Evolutionary conservation across 2,329 filamentous ascomycete species (phyloP).

Genomic region (Trichoderma endophyticum): DNA sequence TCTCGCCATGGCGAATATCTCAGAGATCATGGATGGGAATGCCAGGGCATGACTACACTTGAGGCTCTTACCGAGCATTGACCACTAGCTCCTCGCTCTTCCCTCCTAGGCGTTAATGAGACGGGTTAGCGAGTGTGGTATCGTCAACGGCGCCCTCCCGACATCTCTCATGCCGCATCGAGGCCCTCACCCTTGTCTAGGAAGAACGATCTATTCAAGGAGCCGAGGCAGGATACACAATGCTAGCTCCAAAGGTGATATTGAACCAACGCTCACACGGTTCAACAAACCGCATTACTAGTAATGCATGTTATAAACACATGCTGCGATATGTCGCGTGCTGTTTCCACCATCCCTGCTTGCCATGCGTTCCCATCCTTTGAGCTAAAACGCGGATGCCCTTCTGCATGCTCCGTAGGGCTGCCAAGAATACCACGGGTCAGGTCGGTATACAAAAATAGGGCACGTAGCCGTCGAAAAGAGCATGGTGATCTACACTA

Average conservation of each 20-base stretch:
- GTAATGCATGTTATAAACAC: background rate
- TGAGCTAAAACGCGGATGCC: background rate
- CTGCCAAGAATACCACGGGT: slow-evolving; percentile 1
- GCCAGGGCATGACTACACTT: background rate
- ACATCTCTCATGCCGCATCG: background rate
- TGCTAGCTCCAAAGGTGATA: background rate
- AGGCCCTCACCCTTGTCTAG: background rate
- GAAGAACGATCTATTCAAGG: background rate
- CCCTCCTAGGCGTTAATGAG: background rate
- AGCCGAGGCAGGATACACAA: background rate
- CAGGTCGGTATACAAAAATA: background rate
- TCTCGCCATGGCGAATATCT: background rate
- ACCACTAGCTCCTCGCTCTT: background rate
- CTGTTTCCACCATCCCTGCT: background rate
- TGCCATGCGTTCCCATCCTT: slow-evolving; percentile 3
- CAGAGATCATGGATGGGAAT: background rate
- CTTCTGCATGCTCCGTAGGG: slow-evolving; percentile 6
- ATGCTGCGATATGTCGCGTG: background rate
- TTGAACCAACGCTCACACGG: background rate
- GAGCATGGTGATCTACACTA: slow-evolving; percentile 8
- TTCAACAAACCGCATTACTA: background rate
- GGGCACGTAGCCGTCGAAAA: background rate
- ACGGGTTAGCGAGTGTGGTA: background rate
- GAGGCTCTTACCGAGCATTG: background rate
- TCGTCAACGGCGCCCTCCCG: background rate